Evolutionary conservation across 2,329 filamentous ascomycete species (phyloP).

Genomic region (Teratosphaeria zuluensis): DNA sequence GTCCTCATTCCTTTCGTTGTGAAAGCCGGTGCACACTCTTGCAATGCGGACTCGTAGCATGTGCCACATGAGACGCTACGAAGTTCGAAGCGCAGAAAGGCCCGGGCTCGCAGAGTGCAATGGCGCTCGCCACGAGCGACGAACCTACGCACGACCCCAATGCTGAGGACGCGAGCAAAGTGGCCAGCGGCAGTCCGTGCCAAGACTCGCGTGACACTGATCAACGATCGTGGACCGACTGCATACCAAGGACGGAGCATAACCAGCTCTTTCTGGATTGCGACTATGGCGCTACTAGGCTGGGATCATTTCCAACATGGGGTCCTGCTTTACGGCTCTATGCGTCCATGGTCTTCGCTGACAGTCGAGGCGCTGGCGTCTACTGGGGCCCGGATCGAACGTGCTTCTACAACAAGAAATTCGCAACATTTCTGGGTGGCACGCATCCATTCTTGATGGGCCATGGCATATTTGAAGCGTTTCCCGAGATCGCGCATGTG

Average conservation of each 20-base stretch:
- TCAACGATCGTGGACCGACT: slow-evolving; percentile 2
- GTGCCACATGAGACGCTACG: no score
- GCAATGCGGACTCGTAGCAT: no score
- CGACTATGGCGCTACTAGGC: slow-evolving; percentile 1
- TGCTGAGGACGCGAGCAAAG: no score
- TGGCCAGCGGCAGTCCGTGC: no score
- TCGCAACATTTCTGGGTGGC: slow-evolving; percentile 20
- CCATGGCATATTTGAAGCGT: slow-evolving; percentile 9
- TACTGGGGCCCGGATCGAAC: slow-evolving; percentile 23
- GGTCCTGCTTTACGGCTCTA: slow-evolving; percentile 12
- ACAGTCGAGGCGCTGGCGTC: slow-evolving; percentile 9
- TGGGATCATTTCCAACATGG: slow-evolving; percentile 10
- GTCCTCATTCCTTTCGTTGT: no score
- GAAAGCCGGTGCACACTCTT: no score
- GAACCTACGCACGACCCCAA: no score
- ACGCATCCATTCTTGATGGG: slow-evolving; percentile 17
- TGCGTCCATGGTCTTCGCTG: slow-evolving; percentile 13
- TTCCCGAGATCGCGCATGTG: slow-evolving; percentile 4
- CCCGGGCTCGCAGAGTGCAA: no score
- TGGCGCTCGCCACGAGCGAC: no score
- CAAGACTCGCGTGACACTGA: no score
- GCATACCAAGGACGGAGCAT: slow-evolving; percentile 4
- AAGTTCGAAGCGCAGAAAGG: no score
- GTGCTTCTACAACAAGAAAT: slow-evolving; percentile 31
- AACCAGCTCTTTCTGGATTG: slow-evolving; percentile 1